These are phyloP conservation scores for Trichoderma koningiopsis DNA, from an alignment of 2,329 filamentous ascomycete genomes.

Conservation along the genomic window DNA sequence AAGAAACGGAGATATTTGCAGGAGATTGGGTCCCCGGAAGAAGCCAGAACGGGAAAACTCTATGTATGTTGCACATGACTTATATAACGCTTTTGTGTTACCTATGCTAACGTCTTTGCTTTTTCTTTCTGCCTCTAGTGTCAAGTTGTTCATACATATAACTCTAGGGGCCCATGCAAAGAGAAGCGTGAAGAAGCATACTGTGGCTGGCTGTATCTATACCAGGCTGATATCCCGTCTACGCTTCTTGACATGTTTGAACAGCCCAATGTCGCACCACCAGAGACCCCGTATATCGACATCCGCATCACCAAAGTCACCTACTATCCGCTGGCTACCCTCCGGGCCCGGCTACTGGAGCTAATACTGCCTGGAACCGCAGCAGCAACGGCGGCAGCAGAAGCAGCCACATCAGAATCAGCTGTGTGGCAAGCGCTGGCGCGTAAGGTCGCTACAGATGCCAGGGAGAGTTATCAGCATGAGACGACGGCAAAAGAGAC, in stretches of 20 bases:
- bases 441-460: neutral
- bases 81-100: neutral
- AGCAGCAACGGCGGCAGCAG: neutral
- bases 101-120: neutral
- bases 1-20: neutral
- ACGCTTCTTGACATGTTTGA: slow-evolving; percentile 24
- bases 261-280: neutral
- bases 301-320: slow-evolving; percentile 6
- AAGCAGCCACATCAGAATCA: neutral
- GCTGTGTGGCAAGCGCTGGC: neutral
- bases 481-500: neutral
- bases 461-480: neutral
- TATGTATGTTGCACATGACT: neutral
- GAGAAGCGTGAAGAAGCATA: neutral
- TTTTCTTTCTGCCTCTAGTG: neutral
- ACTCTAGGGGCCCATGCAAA: neutral
- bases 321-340: slow-evolving; percentile 1
- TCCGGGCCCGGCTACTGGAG: slow-evolving; percentile 10
- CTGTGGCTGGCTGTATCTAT: slow-evolving; percentile 18
- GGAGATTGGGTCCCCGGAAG: neutral
- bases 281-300: slow-evolving; percentile 5
- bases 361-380: slow-evolving; percentile 24
- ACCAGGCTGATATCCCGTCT: slow-evolving; percentile 15
- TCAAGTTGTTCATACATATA: neutral
- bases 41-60: neutral